Conservation (phyloP, 805 yeast genomes). For the Tetrapisispora fleetii region DNA sequence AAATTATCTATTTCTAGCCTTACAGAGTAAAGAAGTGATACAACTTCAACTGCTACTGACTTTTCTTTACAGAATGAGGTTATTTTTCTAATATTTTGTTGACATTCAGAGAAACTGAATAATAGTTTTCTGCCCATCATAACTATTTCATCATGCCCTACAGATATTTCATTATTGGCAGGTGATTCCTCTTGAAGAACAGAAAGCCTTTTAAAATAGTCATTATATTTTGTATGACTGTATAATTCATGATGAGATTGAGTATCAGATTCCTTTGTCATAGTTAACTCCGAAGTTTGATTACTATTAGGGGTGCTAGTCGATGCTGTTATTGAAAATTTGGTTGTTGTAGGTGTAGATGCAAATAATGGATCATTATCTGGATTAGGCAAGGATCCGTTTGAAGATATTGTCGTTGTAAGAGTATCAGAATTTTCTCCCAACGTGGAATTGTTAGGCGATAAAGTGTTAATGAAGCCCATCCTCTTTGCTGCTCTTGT, state of each 20-base stretch:
- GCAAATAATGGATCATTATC: not conserved
- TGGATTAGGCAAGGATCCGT: not conserved
- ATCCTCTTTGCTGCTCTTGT: slow-evolving; percentile 65
- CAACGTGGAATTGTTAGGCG: slow-evolving; percentile 6
- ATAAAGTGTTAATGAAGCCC: slow-evolving; percentile 45
- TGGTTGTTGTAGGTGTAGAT: not conserved
- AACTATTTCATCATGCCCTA: slow-evolving; percentile 26
- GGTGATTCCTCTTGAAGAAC: slow-evolving; percentile 44
- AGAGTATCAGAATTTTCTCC: slow-evolving; percentile 1
- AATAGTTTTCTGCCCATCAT: slow-evolving; percentile 46
- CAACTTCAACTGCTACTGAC: slow-evolving; percentile 43
- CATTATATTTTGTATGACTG: slow-evolving; percentile 39
- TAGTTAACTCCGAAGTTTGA: not conserved
- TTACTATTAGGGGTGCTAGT: not conserved
- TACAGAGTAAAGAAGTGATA: slow-evolving; percentile 40
- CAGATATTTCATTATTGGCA: slow-evolving; percentile 16
- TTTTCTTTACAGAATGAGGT: slow-evolving; percentile 51
- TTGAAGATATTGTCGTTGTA: not conserved
- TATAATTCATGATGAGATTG: slow-evolving; percentile 15
- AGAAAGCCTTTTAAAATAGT: slow-evolving; percentile 56
- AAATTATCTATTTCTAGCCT: slow-evolving; percentile 47
- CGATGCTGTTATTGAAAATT: not conserved
- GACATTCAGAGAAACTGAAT: slow-evolving; percentile 56
- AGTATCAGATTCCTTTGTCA: not conserved
- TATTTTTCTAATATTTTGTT: slow-evolving; percentile 46